These are phyloP conservation scores for Fagopyrum esculentum DNA, from an alignment of 148 eudicot species.

Conservation along the genomic window DNA sequence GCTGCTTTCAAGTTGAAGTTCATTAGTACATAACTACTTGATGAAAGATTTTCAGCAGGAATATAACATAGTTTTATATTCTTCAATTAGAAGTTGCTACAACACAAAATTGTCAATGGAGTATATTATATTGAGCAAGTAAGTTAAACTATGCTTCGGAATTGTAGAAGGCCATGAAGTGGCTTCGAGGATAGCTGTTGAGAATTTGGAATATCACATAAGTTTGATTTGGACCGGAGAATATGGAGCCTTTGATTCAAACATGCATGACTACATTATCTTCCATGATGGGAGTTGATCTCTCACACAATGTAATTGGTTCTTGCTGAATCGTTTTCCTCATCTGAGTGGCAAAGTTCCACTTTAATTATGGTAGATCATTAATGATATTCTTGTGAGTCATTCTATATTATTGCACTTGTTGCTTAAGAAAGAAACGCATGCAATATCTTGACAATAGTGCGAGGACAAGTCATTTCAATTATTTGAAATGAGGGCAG, in stretches of 20 bases:
- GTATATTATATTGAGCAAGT: no score
- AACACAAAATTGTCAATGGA: no score
- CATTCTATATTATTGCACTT: not conserved
- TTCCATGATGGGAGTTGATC: conserved; percentile 23
- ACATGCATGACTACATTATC: conserved; percentile 98
- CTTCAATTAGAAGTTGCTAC: no score
- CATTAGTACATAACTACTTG: no score
- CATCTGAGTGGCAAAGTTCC: not conserved
- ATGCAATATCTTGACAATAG: not conserved
- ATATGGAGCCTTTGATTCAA: conserved; percentile 70
- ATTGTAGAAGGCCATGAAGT: conserved; percentile 89
- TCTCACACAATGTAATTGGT: not conserved
- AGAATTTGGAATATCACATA: conserved; percentile 77
- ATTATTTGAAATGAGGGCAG: not conserved
- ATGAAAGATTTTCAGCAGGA: no score
- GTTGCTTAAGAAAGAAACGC: conserved; percentile 39
- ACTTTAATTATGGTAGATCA: not conserved
- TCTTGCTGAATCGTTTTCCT: not conserved
- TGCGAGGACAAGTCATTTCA: not conserved
- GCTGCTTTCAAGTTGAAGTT: no score
- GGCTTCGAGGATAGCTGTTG: conserved; percentile 83
- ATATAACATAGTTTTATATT: no score
- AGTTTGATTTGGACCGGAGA: conserved; percentile 48
- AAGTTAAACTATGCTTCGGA: conserved; percentile 16
- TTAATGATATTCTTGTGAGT: not conserved